phyloP scores from a whole-genome alignment of 2,329 filamentous ascomycete genomes.

The Epichloe festucae region DNA sequence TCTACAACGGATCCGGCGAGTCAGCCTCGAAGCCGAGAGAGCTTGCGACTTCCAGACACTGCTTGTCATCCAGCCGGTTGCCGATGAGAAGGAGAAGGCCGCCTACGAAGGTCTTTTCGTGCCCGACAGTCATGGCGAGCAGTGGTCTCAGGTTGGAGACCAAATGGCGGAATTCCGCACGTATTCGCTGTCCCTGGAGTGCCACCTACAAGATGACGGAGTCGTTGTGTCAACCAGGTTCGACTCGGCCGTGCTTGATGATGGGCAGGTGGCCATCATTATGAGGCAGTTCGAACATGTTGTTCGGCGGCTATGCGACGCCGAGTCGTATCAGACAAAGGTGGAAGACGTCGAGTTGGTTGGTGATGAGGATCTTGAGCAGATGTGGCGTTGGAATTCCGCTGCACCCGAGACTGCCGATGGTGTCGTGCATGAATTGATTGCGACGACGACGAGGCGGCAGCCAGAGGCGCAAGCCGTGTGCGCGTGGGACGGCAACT shows the following conservation, averaged over 20 bases:
- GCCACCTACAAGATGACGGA: slow-evolving; percentile 2
- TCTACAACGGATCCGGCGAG: slow-evolving; percentile 15
- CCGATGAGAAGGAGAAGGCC: slow-evolving; percentile 1
- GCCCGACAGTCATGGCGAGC: not conserved
- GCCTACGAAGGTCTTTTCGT: not conserved
- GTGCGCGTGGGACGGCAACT: slow-evolving; percentile 14
- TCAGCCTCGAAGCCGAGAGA: slow-evolving; percentile 6
- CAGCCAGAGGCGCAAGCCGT: slow-evolving; percentile 3
- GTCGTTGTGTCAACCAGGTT: slow-evolving; percentile 6
- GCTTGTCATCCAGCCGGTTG: slow-evolving; percentile 3
- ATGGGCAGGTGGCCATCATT: slow-evolving; percentile 4
- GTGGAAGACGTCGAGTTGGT: slow-evolving; percentile 1
- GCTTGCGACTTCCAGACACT: slow-evolving; percentile 10
- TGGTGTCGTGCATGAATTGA: not conserved
- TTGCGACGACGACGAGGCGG: not conserved
- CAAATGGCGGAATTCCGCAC: slow-evolving; percentile 3
- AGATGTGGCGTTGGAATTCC: slow-evolving; percentile 4
- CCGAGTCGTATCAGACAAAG: not conserved
- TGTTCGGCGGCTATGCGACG: slow-evolving; percentile 6
- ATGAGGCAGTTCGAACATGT: slow-evolving; percentile 5
- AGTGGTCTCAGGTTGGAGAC: not conserved
- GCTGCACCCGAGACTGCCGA: not conserved
- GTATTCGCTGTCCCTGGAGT: slow-evolving; percentile 2
- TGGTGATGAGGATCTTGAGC: not conserved
- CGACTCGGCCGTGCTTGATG: slow-evolving; percentile 5